phyloP scores from a whole-genome alignment of 2,329 filamentous ascomycete species.

The Cryphonectria nitschkei region DNA sequence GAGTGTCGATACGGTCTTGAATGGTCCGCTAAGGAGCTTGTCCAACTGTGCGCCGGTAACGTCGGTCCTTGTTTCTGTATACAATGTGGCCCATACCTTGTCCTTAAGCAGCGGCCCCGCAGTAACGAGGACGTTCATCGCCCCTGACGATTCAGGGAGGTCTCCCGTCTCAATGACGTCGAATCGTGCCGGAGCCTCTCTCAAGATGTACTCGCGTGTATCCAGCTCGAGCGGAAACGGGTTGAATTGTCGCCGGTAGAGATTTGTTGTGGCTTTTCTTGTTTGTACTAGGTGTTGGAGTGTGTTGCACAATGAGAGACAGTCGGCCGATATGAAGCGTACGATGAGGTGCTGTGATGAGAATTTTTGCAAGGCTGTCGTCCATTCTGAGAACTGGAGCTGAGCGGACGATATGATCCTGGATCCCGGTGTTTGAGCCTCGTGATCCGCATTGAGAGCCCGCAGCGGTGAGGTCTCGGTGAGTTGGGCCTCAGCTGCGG shows the following conservation, averaged over 20 bases:
- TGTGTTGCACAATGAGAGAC: constrained; percentile 54
- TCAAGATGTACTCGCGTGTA: constrained; percentile 42
- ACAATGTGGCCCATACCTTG: constrained; percentile 49
- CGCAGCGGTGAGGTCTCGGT: constrained; percentile 45
- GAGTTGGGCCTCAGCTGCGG: constrained; percentile 47
- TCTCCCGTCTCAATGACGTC: constrained; percentile 60
- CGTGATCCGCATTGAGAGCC: constrained; percentile 23
- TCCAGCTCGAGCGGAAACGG: constrained; percentile 48
- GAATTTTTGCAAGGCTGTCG: constrained; percentile 42
- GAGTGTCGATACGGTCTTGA: constrained; percentile 50
- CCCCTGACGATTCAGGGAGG: constrained; percentile 48
- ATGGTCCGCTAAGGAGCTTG: constrained; percentile 22
- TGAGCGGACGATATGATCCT: constrained; percentile 40
- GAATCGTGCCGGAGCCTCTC: constrained; percentile 48
- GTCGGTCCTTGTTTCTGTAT: constrained; percentile 29
- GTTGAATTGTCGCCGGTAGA: constrained; percentile 48
- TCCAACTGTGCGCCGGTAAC: constrained; percentile 47
- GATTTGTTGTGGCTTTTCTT: constrained; percentile 40
- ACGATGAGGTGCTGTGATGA: constrained; percentile 40
- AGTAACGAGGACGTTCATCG: constrained; percentile 50
- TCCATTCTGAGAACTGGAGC: constrained; percentile 53
- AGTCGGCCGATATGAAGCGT: constrained; percentile 53
- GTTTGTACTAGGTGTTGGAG: constrained; percentile 47
- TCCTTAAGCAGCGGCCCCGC: constrained; percentile 51
- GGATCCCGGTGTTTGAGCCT: not conserved